These are phyloP conservation scores for Dipodascus albidus DNA, from an alignment of 805 yeast genomes.

Conservation along the genomic window DNA sequence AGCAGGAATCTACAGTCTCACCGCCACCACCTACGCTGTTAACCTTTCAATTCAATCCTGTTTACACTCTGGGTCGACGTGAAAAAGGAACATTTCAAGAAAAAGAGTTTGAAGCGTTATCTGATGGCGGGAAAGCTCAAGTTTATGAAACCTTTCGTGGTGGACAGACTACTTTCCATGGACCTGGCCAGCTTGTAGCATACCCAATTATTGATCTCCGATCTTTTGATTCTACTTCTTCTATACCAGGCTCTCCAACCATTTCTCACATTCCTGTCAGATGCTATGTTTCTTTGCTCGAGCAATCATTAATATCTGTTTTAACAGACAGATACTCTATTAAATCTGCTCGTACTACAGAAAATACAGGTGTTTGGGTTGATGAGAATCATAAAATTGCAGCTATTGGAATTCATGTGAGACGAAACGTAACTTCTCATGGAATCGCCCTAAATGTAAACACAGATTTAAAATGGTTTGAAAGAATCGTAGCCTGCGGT, in stretches of 20 bases:
- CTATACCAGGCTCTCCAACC: constrained; percentile 4
- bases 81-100: constrained; percentile 42
- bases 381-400: constrained; percentile 53
- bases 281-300: constrained; percentile 56
- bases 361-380: constrained; percentile 87
- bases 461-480: constrained; percentile 64
- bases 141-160: constrained; percentile 81
- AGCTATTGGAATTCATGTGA: constrained; percentile 80
- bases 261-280: constrained; percentile 40
- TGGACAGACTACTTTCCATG: constrained; percentile 95
- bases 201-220: constrained; percentile 69
- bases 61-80: constrained; percentile 87
- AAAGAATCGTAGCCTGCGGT: constrained; percentile 78
- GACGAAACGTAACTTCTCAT: constrained; percentile 76
- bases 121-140: constrained; percentile 30
- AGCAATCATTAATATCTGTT: constrained; percentile 41
- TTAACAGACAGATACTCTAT: constrained; percentile 32
- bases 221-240: constrained; percentile 23
- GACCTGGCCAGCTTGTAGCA: constrained; percentile 86
- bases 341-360: constrained; percentile 36
- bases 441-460: constrained; percentile 75
- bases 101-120: constrained; percentile 20
- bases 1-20: constrained; percentile 2
- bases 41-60: constrained; percentile 76
- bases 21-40: constrained; percentile 53